phyloP scores from a whole-genome alignment of 192 early-diverging fungal species.

The Chytriomyces sp. region DNA sequence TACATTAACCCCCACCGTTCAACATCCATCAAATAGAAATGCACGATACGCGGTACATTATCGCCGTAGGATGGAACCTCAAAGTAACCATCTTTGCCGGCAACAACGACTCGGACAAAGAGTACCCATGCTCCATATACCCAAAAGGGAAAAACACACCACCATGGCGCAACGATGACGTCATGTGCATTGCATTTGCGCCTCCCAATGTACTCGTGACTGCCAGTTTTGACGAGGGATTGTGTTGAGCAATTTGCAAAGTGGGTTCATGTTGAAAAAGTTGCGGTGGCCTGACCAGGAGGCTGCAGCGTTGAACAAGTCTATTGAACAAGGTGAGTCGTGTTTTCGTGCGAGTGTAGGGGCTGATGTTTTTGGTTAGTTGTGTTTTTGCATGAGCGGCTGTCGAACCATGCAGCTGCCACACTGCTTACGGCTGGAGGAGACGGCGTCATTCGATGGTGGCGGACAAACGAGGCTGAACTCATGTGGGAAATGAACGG shows the following conservation, averaged over 20 bases:
- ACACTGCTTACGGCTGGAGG: constrained; percentile 48
- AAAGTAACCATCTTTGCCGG: constrained; percentile 57
- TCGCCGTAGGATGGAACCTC: constrained; percentile 61
- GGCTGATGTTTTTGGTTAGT: constrained; percentile 38
- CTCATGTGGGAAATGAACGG: constrained; percentile 44
- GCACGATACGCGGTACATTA: constrained; percentile 48
- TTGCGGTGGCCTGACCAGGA: constrained; percentile 40
- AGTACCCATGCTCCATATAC: constrained; percentile 39
- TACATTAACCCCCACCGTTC: neutral
- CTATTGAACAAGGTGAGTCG: constrained; percentile 51
- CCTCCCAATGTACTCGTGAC: constrained; percentile 54
- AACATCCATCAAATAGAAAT: constrained; percentile 54
- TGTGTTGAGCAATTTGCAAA: constrained; percentile 47
- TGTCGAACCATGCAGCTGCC: constrained; percentile 32
- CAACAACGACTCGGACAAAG: constrained; percentile 34
- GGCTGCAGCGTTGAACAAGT: constrained; percentile 32
- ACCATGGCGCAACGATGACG: constrained; percentile 56
- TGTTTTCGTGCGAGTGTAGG: neutral
- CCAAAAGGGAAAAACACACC: constrained; percentile 37
- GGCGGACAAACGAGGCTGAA: constrained; percentile 45
- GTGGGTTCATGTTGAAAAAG: constrained; percentile 46
- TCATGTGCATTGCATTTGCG: constrained; percentile 55
- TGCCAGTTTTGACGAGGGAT: constrained; percentile 54
- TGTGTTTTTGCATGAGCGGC: constrained; percentile 42
- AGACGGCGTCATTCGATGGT: constrained; percentile 59